Base-by-base conservation (phyloP, 352 stramenopile species). In the Halophytophthora batemanensis region DNA sequence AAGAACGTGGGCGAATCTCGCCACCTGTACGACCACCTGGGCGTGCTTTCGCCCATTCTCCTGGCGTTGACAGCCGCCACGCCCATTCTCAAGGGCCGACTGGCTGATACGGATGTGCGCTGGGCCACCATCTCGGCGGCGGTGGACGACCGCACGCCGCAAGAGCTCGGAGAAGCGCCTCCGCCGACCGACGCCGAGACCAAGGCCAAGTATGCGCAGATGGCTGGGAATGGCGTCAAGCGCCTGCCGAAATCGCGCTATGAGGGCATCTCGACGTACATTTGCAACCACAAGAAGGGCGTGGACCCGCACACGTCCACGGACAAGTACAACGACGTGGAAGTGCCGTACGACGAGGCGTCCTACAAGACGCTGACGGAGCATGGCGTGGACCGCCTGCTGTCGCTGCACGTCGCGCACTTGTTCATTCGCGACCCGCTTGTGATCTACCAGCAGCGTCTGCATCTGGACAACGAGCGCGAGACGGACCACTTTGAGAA, bases 21-120 rank as follows among this genome's bases (percentile, higher is more conserved):
- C 33, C 97, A 98, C 65, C 81, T 99, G 69, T 99, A 99, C 80
- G 98, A 99, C 74, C 97, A 99, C 66, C 69, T 99, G 35, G 97
- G 94, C 23, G 96, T 99, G 23, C 88, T 99, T 39, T 97, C 96
- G 38, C 97, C 97, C 19, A 98, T 99, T 44, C 87, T 99, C 76
- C 84, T 99, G 69, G 97, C 97, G 41, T 69, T 99, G 21, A 99
- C 96, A 22, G 97, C 98, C 11, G 97, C 96, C n/a, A 99, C 97
- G 55, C 97, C 98, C 2, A 96, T 99, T 36, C 64, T 99, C 31
- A 98, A 98, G 51, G 98, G 98, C 31, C 79, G 71, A 8, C 59
- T 98, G 15, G 83, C 87, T 21, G 89, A 97, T 50, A 97, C 89
- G 38, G 92, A 98, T 66, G 86, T 96, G 54, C 79, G 93, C 22